Evolutionary conservation across 305 asterid species (phyloP).

Genomic region (Solanum aculeatissimum): DNA sequence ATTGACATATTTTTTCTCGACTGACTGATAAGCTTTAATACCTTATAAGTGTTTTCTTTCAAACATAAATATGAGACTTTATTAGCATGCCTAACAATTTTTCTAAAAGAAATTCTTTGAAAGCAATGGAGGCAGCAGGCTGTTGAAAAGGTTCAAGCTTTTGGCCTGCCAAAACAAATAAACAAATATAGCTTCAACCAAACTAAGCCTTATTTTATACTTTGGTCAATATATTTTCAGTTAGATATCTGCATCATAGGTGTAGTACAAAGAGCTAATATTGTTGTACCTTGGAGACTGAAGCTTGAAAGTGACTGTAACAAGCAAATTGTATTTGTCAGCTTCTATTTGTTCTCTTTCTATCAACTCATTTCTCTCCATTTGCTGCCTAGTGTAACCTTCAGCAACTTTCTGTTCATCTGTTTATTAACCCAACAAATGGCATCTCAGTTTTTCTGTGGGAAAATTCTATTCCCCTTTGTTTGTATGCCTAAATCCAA

Average conservation of each 20-base stretch:
- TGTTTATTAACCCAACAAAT: constrained; percentile 1
- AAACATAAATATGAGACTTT: neutral
- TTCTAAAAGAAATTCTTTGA: neutral
- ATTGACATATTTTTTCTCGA: neutral
- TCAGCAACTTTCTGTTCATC: neutral
- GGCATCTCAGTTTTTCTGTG: constrained; percentile 10
- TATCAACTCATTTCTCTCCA: neutral
- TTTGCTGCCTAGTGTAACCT: constrained; percentile 18
- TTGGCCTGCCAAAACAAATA: constrained; percentile 7
- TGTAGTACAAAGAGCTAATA: neutral
- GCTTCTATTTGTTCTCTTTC: constrained; percentile 29
- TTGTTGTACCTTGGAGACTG: neutral
- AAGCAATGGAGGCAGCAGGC: neutral
- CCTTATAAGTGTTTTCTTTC: too few relatives aligned
- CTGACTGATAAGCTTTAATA: too few relatives aligned
- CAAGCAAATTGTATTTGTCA: constrained; percentile 5
- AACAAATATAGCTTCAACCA: neutral
- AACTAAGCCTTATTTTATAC: neutral
- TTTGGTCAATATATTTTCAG: neutral
- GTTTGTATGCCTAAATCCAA: neutral
- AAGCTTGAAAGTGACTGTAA: neutral
- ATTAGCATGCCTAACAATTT: neutral
- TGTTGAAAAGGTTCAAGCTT: constrained; percentile 3
- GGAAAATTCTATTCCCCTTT: neutral
- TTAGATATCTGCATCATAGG: neutral